Evolutionary conservation across 176 grass and related monocot species (phyloP).

Genomic region (Eragrostis nindensis): DNA sequence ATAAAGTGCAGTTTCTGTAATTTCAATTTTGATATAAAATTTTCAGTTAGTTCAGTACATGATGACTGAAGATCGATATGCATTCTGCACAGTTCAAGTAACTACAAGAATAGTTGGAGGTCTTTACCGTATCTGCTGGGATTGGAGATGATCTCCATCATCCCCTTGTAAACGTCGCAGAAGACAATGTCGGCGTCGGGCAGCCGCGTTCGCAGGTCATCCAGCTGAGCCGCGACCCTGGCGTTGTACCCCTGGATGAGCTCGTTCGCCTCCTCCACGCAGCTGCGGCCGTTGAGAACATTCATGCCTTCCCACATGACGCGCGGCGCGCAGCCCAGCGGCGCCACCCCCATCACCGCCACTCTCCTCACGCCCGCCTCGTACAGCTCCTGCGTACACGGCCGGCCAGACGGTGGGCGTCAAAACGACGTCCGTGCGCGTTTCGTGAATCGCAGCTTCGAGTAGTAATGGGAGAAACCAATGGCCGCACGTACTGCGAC

Average conservation of each 20-base stretch:
- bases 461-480: not conserved
- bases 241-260: constrained; percentile 59
- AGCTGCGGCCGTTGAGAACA: constrained; percentile 27
- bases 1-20: no score
- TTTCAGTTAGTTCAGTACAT: no score
- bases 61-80: no score
- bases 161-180: constrained; percentile 65
- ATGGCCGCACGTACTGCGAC: constrained; percentile 22
- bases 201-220: constrained; percentile 39
- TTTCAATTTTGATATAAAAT: no score
- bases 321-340: constrained; percentile 67
- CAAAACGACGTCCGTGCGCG: no score
- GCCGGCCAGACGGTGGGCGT: no score
- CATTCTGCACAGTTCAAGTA: no score
- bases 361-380: constrained; percentile 62
- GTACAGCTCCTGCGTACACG: constrained; percentile 69
- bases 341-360: constrained; percentile 68
- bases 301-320: constrained; percentile 56
- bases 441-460: not conserved
- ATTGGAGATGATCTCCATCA: constrained; percentile 68
- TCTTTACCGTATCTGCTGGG: constrained; percentile 22
- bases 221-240: constrained; percentile 46
- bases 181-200: constrained; percentile 59
- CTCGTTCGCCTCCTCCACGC: constrained; percentile 69
- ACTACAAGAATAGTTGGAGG: no score